phyloP scores from a whole-genome alignment of 1,284 basidiomycete genomes.

The Filobasidium uniguttulatum region DNA sequence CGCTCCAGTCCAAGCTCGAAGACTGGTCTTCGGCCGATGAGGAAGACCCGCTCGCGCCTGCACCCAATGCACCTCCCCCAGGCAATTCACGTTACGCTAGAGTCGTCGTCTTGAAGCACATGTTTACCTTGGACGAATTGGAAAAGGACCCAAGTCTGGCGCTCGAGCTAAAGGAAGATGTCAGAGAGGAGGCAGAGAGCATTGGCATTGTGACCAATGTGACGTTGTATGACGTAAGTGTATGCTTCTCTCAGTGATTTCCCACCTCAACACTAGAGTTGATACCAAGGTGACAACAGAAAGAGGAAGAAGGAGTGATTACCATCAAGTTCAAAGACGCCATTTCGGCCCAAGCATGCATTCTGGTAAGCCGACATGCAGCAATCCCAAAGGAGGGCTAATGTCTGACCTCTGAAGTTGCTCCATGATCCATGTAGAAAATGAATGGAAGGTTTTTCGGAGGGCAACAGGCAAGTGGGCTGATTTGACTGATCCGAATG shows the following conservation, averaged over 20 bases:
- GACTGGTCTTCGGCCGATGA: conserved; percentile 31
- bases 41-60: conserved; percentile 23
- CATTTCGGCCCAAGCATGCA: conserved; percentile 73
- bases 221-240: conserved; percentile 82
- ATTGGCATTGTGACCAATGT: conserved; percentile 95
- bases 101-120: conserved; percentile 82
- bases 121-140: conserved; percentile 82
- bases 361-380: conserved; percentile 48
- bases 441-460: conserved; percentile 93
- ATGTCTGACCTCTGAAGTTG: no score
- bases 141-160: conserved; percentile 75
- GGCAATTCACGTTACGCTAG: conserved; percentile 48
- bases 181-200: conserved; percentile 79
- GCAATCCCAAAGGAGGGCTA: no score
- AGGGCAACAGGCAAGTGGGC: conserved; percentile 42
- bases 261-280: not conserved
- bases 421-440: conserved; percentile 45
- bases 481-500: not conserved
- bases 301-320: conserved; percentile 88
- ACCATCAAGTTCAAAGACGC: conserved; percentile 88
- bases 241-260: not conserved
- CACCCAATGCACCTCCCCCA: conserved; percentile 20
- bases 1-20: conserved; percentile 55
- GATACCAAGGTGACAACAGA: conserved; percentile 40
- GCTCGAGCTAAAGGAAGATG: conserved; percentile 89